phyloP scores from a whole-genome alignment of 2,329 filamentous ascomycete species.

The Paraphaeosphaeria minitans region DNA sequence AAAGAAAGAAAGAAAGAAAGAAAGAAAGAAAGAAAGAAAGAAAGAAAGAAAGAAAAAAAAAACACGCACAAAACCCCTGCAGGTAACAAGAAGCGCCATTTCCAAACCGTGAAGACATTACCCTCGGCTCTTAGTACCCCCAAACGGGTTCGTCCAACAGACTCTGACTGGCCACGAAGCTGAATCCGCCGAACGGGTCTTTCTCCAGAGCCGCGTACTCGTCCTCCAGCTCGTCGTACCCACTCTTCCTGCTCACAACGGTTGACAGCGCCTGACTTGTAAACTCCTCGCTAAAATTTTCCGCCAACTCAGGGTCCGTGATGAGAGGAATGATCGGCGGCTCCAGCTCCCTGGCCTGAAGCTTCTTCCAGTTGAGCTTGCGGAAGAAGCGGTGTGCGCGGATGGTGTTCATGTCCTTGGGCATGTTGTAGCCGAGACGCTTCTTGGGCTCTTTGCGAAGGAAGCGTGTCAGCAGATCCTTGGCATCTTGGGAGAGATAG shows the following conservation, averaged over 20 bases:
- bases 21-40: no score
- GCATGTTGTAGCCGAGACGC: slow-evolving; percentile 85
- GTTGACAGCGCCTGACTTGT: slow-evolving; percentile 78
- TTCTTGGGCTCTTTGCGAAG: slow-evolving; percentile 92
- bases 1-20: no score
- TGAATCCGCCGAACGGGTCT: slow-evolving; percentile 60
- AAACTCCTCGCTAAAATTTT: slow-evolving; percentile 96
- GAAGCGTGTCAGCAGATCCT: slow-evolving; percentile 88
- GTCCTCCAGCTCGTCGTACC: slow-evolving; percentile 30
- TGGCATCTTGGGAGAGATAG: slow-evolving; percentile 88
- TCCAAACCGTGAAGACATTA: not conserved
- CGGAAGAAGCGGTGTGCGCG: slow-evolving; percentile 96
- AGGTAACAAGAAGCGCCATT: not conserved
- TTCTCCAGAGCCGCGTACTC: slow-evolving; percentile 34
- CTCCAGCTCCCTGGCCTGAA: slow-evolving; percentile 80
- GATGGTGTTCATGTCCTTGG: slow-evolving; percentile 82
- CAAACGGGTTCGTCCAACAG: slow-evolving; percentile 50
- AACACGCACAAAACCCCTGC: not conserved
- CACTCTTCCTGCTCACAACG: slow-evolving; percentile 58
- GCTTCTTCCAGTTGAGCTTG: slow-evolving; percentile 91
- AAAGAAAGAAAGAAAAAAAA: no score
- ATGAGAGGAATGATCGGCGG: slow-evolving; percentile 92
- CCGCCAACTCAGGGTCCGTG: slow-evolving; percentile 91
- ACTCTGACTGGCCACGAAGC: slow-evolving; percentile 59
- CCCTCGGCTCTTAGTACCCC: slow-evolving; percentile 29